Evolutionary conservation across 257 asterid genomes (phyloP).

Genomic region (Fraxinus quadrangulata): DNA sequence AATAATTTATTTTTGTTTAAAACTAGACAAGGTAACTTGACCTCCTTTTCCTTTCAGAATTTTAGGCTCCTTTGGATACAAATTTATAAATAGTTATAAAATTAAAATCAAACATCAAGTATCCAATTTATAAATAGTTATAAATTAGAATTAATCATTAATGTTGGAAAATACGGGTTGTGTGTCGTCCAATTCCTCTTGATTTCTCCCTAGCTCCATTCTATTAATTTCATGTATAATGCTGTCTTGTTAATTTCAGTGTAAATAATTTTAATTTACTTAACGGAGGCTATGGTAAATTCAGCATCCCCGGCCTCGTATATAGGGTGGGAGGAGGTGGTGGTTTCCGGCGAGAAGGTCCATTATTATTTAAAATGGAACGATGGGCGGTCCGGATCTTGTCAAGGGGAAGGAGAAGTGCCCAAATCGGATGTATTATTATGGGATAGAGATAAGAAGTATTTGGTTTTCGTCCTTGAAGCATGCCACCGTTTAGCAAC

Average conservation of each 20-base stretch:
- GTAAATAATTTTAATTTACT: not conserved
- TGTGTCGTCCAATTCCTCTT: not conserved
- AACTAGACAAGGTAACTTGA: no score
- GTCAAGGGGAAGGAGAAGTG: slow-evolving; percentile 74
- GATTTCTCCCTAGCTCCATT: not conserved
- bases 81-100: no score
- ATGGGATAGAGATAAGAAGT: slow-evolving; percentile 29
- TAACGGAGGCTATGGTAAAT: slow-evolving; percentile 30
- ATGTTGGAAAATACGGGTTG: no score
- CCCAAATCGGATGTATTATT: slow-evolving; percentile 47
- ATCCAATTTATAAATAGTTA: no score
- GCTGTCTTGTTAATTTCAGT: not conserved
- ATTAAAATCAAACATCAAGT: no score
- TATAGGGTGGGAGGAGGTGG: slow-evolving; percentile 66
- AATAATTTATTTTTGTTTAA: no score
- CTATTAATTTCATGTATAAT: not conserved
- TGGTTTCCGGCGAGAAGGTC: slow-evolving; percentile 53
- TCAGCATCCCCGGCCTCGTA: slow-evolving; percentile 37
- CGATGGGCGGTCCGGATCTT: slow-evolving; percentile 61
- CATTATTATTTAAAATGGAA: slow-evolving; percentile 61
- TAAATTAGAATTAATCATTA: no score
- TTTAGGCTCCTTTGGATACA: no score
- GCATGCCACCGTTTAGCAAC: slow-evolving; percentile 34
- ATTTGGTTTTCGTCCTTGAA: slow-evolving; percentile 39
- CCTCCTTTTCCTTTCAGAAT: no score